Evolutionary conservation across 2,329 filamentous ascomycete species (phyloP).

Genomic region (Ilyonectria sp.): DNA sequence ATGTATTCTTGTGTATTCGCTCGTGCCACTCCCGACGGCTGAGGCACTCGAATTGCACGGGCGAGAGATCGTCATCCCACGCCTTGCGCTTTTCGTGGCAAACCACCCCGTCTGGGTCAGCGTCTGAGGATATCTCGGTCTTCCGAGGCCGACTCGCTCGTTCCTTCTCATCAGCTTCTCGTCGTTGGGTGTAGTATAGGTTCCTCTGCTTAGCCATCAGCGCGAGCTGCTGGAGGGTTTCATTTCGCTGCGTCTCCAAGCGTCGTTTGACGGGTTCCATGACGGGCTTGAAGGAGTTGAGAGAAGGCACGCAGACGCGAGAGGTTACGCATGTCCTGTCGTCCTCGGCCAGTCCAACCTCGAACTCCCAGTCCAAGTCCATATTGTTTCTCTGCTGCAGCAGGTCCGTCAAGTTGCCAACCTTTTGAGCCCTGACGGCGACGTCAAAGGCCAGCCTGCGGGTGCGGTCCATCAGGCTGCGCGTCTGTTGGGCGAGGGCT

Average conservation of each 20-base stretch:
- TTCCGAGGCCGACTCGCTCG: background rate
- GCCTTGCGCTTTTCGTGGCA: background rate
- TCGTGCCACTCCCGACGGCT: background rate
- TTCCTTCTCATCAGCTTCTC: background rate
- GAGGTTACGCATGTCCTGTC: background rate
- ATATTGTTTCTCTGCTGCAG: background rate
- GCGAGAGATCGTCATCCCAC: background rate
- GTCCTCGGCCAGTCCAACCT: background rate
- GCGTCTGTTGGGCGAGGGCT: background rate
- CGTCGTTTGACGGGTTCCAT: background rate
- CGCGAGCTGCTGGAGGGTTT: background rate
- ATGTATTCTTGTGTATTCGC: background rate
- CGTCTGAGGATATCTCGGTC: background rate
- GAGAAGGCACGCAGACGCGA: background rate
- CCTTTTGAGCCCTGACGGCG: background rate
- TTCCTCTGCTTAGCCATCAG: background rate
- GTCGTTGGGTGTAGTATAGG: background rate
- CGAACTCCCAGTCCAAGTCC: background rate
- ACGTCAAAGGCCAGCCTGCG: background rate
- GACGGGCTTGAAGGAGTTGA: background rate
- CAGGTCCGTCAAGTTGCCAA: background rate
- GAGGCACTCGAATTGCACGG: background rate
- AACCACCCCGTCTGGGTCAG: background rate
- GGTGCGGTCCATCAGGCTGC: background rate
- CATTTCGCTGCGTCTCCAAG: background rate